phyloP scores from a whole-genome alignment of 139 green algal species.

The Parachlorella kessleri region DNA sequence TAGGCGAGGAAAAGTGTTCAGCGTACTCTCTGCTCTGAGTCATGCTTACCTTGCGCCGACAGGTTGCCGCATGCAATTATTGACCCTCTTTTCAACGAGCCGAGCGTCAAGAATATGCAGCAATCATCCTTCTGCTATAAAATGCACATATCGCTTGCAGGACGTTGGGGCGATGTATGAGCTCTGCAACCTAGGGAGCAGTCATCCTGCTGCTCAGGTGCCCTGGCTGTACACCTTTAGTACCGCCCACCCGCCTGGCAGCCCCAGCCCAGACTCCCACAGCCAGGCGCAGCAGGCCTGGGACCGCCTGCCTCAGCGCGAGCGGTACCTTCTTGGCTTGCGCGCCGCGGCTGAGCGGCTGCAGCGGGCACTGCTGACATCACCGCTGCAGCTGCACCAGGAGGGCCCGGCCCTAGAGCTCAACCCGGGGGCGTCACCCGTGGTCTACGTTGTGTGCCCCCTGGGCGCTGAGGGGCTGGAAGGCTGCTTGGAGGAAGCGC shows the following conservation, averaged over 20 bases:
- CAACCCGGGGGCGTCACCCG: not conserved
- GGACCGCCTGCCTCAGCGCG: not conserved
- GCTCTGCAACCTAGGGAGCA: constrained; percentile 17
- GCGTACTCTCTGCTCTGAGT: too few relatives aligned
- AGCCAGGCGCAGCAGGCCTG: not conserved
- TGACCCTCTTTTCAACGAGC: too few relatives aligned
- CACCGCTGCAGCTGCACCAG: constrained; percentile 12
- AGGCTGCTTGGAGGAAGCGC: not conserved
- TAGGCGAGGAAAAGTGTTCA: not conserved
- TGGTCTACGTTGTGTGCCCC: constrained; percentile 23
- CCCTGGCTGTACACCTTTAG: not conserved
- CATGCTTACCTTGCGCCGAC: too few relatives aligned
- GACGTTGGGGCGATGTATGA: constrained; percentile 19
- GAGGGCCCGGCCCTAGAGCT: not conserved
- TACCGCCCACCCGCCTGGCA: not conserved
- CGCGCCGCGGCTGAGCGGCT: constrained; percentile 10
- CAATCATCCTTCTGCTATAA: not conserved
- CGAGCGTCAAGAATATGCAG: too few relatives aligned
- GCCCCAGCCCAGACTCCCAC: not conserved
- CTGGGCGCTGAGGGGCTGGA: not conserved
- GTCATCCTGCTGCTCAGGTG: not conserved
- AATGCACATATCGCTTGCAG: not conserved
- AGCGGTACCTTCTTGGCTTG: constrained; percentile 12
- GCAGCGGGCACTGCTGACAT: constrained; percentile 17
- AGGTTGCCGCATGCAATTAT: too few relatives aligned